Base-by-base conservation (phyloP, 2,329 filamentous ascomycete genomes). In the Aspergillus quadrilineatus region DNA sequence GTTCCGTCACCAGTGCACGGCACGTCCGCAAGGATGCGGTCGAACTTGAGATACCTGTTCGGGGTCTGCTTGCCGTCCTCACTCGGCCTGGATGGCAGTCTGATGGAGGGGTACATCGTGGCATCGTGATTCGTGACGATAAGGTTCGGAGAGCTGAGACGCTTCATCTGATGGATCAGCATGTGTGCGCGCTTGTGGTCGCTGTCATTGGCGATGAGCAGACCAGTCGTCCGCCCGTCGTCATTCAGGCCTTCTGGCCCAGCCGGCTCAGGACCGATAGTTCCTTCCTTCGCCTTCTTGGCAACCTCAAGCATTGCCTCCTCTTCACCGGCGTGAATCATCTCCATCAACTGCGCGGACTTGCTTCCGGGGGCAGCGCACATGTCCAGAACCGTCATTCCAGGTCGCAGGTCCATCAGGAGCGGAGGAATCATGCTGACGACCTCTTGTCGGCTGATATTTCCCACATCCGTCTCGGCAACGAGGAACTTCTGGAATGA, bases 341-440 rank as follows among this genome's bases (percentile, higher is more conserved):
- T 89, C 79, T 99, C 94, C 60, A 97, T 85, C 56, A 99, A 78
- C 79, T 99, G 94, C 3, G 92, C 90, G 10, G 94, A 92, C 81
- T 99, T 99, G 80, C 93, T 97, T 58, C 94, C 94, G 1, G 94
- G 94, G 0, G 94, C 94, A 58, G 94, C 94, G 76, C 94, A 99
- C 79, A 99, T 87, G 74, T 99, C 94, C 65, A 99, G 79, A 8
- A 97, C 92, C 1, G 88, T 89, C 88, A 97, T 96, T 52, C 92
- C 90, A 4, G 94, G 92, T 65, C 86, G 85, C 50, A 97, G 82
- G 68, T 97, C 92, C 80, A 99, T 89, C 66, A 97, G 81, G 65
- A 97, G 83, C 28, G 94, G 94, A 28, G 94, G 94, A 61, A 99
- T 97, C 94, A 99, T 99, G 79, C 91, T 96, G 69, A 99, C 94